Conservation (phyloP, 2,329 filamentous ascomycete genomes). For the Diaporthe nobilis region DNA sequence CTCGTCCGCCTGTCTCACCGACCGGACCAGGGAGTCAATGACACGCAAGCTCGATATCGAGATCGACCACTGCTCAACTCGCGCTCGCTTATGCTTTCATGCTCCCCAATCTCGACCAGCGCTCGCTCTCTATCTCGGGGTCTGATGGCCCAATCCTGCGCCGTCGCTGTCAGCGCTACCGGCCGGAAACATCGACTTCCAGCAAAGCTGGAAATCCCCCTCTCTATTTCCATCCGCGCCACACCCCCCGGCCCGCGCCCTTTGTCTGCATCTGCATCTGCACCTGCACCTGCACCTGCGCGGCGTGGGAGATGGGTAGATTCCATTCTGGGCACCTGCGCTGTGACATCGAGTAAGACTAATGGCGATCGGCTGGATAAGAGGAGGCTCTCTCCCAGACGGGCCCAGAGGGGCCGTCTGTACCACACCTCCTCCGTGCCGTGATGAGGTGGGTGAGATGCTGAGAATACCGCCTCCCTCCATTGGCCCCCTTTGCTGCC, state of each 20-base stretch:
- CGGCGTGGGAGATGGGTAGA: conserved; percentile 3
- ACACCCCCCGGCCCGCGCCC: conserved; percentile 1
- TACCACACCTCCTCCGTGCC: not conserved
- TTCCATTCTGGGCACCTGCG: conserved; percentile 25
- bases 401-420: not conserved
- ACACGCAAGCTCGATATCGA: conserved; percentile 17
- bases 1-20: conserved; percentile 13
- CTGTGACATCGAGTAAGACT: conserved; percentile 23
- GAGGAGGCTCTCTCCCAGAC: not conserved
- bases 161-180: conserved; percentile 18
- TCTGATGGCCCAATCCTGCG: not conserved
- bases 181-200: not conserved
- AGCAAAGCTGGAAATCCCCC: not conserved
- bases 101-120: not conserved
- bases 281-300: not conserved
- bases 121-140: not conserved
- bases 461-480: conserved; percentile 18
- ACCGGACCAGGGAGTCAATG: conserved; percentile 11
- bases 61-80: not conserved
- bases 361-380: not conserved
- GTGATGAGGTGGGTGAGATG: conserved; percentile 14
- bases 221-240: conserved; percentile 19
- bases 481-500: conserved; percentile 1
- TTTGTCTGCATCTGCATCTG: not conserved
- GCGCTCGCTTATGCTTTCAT: not conserved